Percentiles rank a stretch among this genome's conserved stretches.
These are phyloP conservation scores for Ustilago nuda DNA, from an alignment of 1,284 basidiomycete species.

Conservation along the genomic window DNA sequence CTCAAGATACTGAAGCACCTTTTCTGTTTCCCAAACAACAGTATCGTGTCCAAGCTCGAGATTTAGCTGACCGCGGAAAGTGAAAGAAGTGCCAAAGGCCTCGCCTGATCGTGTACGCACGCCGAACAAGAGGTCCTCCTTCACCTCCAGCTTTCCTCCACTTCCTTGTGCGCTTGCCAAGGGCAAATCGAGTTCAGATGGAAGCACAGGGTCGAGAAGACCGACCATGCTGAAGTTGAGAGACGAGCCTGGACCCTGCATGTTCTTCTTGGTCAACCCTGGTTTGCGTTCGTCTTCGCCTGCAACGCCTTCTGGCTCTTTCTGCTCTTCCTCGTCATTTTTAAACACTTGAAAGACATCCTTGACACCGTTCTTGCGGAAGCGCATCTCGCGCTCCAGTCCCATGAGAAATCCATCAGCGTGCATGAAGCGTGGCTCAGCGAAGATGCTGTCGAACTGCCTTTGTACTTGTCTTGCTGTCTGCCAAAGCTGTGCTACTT, in stretches of 20 bases:
- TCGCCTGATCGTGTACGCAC: conserved; percentile 43
- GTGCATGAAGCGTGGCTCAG: conserved; percentile 39
- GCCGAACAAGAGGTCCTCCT: conserved; percentile 35
- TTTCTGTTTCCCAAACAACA: conserved; percentile 40
- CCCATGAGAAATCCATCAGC: conserved; percentile 43
- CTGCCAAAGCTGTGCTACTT: conserved; percentile 40
- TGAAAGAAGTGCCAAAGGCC: conserved; percentile 50
- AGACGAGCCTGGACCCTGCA: conserved; percentile 51
- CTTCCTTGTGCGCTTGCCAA: conserved; percentile 1
- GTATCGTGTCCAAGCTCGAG: conserved; percentile 44
- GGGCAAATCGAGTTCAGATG: conserved; percentile 14
- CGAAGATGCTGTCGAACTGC: conserved; percentile 41
- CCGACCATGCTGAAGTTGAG: conserved; percentile 55
- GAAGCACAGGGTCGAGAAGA: conserved; percentile 30
- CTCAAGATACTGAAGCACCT: conserved; percentile 32
- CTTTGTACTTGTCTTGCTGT: conserved; percentile 42
- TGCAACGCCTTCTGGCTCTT: conserved; percentile 5
- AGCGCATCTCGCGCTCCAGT: conserved; percentile 42
- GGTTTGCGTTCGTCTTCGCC: conserved; percentile 45
- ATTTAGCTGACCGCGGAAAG: conserved; percentile 40
- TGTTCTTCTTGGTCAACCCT: conserved; percentile 48
- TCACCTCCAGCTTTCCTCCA: conserved; percentile 15
- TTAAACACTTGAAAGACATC: conserved; percentile 42
- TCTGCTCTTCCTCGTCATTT: conserved; percentile 24
- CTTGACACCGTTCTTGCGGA: conserved; percentile 44